These are phyloP conservation scores for Diaporthe australafricana DNA, from an alignment of 2,329 filamentous ascomycete genomes.

Conservation along the genomic window DNA sequence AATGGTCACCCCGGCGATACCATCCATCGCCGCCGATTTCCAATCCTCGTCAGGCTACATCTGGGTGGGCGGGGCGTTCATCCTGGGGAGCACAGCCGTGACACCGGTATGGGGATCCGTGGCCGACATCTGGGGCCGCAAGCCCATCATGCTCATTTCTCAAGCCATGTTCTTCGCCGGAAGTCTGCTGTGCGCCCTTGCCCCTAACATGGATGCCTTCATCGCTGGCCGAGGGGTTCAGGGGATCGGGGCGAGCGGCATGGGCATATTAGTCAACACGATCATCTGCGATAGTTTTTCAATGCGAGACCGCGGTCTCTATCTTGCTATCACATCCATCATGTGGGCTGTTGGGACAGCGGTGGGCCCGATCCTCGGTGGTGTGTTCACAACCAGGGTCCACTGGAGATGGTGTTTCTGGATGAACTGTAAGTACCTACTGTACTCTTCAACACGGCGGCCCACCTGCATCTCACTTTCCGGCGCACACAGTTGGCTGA, in stretches of 20 bases:
- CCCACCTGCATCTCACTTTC: too few relatives aligned
- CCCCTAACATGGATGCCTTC: conserved; percentile 61
- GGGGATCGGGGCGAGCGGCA: conserved; percentile 67
- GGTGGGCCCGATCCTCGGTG: conserved; percentile 76
- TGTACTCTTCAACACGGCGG: background rate
- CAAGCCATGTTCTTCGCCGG: conserved; percentile 65
- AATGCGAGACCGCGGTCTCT: conserved; percentile 61
- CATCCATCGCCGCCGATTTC: conserved; percentile 73
- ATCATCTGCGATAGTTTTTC: conserved; percentile 68
- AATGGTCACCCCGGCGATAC: conserved; percentile 75
- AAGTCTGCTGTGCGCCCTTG: conserved; percentile 65
- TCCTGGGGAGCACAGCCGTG: conserved; percentile 75
- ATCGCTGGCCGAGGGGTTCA: conserved; percentile 68
- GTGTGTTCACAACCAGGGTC: conserved; percentile 71
- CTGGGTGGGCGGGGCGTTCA: conserved; percentile 82
- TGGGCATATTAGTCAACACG: conserved; percentile 71
- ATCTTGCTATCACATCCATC: conserved; percentile 64
- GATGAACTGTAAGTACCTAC: conserved; percentile 61
- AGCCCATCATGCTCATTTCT: conserved; percentile 63
- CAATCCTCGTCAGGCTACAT: conserved; percentile 77
- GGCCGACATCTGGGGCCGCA: conserved; percentile 69
- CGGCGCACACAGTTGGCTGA: background rate
- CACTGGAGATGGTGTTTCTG: conserved; percentile 77
- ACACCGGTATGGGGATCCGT: conserved; percentile 78
- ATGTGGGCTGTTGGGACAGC: conserved; percentile 75